A percentile compares a stretch with the other conserved stretches of the same genome.
phyloP scores from a whole-genome alignment of 163 green algal genomes.

The Smithsoniella earleae region DNA sequence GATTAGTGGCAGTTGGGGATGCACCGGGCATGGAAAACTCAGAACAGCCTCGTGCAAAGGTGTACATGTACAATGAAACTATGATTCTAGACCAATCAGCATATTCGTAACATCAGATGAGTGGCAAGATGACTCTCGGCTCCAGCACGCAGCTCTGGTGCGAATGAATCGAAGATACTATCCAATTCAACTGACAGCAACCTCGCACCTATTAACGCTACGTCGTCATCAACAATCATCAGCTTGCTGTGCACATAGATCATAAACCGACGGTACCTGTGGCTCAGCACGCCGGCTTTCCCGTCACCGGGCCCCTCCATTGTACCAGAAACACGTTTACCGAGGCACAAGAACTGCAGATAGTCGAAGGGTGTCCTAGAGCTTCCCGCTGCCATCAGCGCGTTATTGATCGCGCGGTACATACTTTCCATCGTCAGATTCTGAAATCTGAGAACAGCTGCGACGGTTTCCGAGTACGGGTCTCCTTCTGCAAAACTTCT shows the following conservation, averaged over 20 bases:
- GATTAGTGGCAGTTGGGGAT: no score
- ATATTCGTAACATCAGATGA: no score
- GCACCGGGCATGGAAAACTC: no score
- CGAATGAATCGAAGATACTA: no score
- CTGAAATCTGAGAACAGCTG: constrained; percentile 47
- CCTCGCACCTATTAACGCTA: constrained; percentile 33
- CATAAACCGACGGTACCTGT: background rate
- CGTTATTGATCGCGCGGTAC: constrained; percentile 38
- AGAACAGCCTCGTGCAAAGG: no score
- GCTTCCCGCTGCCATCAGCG: constrained; percentile 16
- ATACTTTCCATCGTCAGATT: constrained; percentile 42
- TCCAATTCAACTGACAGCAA: no score
- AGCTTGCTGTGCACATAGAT: constrained; percentile 53
- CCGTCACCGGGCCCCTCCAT: background rate
- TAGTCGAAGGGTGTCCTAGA: constrained; percentile 39
- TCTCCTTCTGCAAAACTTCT: constrained; percentile 44
- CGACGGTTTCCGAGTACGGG: constrained; percentile 36
- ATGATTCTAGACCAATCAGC: no score
- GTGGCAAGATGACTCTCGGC: no score
- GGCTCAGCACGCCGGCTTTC: constrained; percentile 1
- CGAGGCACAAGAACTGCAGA: constrained; percentile 55
- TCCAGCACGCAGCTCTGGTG: no score
- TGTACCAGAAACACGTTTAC: constrained; percentile 36
- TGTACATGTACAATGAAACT: no score
- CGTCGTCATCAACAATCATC: constrained; percentile 50